Conservation (phyloP, 2,329 filamentous ascomycete species). For the Thelonectria rubi region DNA sequence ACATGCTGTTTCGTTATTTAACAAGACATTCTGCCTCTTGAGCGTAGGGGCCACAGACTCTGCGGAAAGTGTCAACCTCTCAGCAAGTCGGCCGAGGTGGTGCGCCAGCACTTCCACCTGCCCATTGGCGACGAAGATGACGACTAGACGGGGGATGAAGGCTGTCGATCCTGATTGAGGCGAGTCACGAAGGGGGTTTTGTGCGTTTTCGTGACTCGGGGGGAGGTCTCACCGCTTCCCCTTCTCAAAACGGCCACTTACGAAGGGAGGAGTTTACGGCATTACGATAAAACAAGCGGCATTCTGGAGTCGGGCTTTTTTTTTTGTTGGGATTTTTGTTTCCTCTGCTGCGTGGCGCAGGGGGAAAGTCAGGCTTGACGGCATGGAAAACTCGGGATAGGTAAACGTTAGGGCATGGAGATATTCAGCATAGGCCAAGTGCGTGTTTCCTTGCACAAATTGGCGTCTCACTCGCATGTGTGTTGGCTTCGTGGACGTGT, state of each 20-base stretch:
- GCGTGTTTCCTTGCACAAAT: too few species aligned
- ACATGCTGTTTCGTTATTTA: not conserved
- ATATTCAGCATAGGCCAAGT: not conserved
- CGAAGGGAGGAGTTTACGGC: not conserved
- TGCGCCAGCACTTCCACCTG: conserved; percentile 15
- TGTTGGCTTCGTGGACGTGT: not conserved
- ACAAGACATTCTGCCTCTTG: not conserved
- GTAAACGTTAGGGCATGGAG: not conserved
- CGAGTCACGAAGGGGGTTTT: not conserved
- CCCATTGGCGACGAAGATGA: not conserved
- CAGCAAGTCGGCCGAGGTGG: not conserved
- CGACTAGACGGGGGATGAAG: not conserved
- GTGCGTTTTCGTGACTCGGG: not conserved
- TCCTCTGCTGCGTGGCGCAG: not conserved
- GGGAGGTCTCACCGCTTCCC: not conserved
- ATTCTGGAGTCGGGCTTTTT: not conserved
- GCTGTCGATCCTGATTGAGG: not conserved
- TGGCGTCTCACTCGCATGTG: not conserved
- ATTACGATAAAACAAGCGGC: not conserved
- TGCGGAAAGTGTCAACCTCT: conserved; percentile 21
- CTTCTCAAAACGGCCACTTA: not conserved
- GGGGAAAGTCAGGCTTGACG: not conserved
- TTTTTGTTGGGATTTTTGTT: not conserved
- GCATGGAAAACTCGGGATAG: not conserved
- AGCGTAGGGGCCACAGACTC: conserved; percentile 16